Conservation (phyloP, 768 basidiomycete genomes). For the Candolleomyces aberdarensis region DNA sequence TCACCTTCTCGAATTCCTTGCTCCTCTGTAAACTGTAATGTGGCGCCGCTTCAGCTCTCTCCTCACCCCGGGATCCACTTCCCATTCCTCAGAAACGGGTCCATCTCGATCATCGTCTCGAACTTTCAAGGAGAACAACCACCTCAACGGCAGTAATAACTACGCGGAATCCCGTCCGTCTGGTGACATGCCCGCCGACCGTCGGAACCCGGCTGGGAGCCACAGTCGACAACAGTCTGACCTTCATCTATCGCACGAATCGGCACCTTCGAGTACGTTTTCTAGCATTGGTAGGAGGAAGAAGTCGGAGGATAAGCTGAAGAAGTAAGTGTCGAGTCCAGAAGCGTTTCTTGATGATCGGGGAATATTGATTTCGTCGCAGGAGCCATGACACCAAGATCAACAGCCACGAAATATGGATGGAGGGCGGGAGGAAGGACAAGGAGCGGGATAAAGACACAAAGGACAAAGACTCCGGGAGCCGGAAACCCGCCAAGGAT, state of each 20-base stretch:
- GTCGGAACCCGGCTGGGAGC: not conserved
- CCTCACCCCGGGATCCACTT: not conserved
- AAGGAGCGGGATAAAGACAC: not conserved
- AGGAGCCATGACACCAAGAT: not conserved
- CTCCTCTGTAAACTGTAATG: not conserved
- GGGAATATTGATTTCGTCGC: not conserved
- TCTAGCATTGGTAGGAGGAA: not conserved
- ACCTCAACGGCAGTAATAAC: not conserved
- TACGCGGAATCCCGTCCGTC: not conserved
- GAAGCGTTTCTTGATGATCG: not conserved
- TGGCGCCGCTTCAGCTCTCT: not conserved
- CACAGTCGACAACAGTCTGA: not conserved
- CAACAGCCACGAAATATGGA: not conserved
- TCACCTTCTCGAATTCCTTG: not conserved
- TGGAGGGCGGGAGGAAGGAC: slow-evolving; percentile 1
- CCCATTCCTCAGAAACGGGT: not conserved
- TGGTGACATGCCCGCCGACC: not conserved
- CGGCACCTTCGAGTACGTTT: not conserved
- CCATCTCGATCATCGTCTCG: not conserved
- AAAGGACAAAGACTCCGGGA: not conserved
- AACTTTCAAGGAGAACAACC: not conserved
- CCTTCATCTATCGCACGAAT: not conserved
- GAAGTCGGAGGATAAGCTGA: not conserved
- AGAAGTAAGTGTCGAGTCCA: not conserved
- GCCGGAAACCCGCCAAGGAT: not conserved